These are phyloP conservation scores for Diaporthe eres DNA, from an alignment of 2,329 filamentous ascomycete genomes.

Conservation along the genomic window DNA sequence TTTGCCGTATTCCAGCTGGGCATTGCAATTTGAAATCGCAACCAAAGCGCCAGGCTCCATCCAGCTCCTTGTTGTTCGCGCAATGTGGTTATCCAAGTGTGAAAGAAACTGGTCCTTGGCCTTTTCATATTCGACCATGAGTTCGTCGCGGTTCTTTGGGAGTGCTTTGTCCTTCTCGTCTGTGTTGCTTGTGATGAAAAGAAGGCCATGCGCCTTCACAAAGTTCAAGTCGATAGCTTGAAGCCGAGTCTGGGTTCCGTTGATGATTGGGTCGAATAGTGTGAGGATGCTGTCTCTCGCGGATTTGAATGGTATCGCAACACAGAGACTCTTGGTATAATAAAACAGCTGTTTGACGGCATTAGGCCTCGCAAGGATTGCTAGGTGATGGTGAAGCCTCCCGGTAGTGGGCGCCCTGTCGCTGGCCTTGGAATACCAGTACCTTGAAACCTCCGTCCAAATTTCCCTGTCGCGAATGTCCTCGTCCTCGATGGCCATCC, in stretches of 20 bases:
- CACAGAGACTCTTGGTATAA: constrained; percentile 79
- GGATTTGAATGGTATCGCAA: constrained; percentile 75
- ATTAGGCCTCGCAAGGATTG: constrained; percentile 80
- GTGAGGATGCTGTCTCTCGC: constrained; percentile 65
- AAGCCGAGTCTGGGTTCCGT: constrained; percentile 47
- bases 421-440: constrained; percentile 89
- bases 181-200: constrained; percentile 60
- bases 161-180: constrained; percentile 35
- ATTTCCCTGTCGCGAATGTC: constrained; percentile 81
- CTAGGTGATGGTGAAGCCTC: constrained; percentile 88
- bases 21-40: constrained; percentile 69
- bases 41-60: constrained; percentile 68
- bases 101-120: constrained; percentile 61
- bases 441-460: constrained; percentile 84
- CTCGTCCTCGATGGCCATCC: constrained; percentile 92
- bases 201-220: constrained; percentile 74
- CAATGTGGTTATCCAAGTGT: constrained; percentile 71
- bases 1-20: constrained; percentile 67
- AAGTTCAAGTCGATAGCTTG: constrained; percentile 70
- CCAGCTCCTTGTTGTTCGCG: constrained; percentile 64
- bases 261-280: constrained; percentile 68
- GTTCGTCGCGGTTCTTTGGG: constrained; percentile 49
- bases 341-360: constrained; percentile 79
- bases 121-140: constrained; percentile 15
- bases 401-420: constrained; percentile 83